Conservation (phyloP, 2,329 filamentous ascomycete species). For the Remersonia thermophila region DNA sequence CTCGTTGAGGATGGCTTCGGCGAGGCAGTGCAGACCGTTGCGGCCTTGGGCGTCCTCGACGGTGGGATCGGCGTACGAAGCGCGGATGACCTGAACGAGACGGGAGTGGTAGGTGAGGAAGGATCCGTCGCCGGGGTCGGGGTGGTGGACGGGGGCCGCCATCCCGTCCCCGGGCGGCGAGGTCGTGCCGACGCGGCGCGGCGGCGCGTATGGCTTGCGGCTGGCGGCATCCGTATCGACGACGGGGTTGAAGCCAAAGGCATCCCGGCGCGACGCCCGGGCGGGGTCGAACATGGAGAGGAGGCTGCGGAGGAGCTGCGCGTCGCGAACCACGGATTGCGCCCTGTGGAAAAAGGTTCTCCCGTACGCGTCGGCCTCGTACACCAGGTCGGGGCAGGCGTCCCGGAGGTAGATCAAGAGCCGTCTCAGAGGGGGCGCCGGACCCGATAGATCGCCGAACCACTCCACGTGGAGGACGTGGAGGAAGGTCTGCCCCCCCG, state of each 20-base stretch:
- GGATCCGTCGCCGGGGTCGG: slow-evolving; percentile 15
- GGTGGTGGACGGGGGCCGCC: slow-evolving; percentile 13
- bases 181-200: slow-evolving; percentile 13
- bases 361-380: slow-evolving; percentile 35
- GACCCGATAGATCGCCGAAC: slow-evolving; percentile 19
- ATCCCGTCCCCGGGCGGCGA: slow-evolving; percentile 8
- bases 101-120: slow-evolving; percentile 23
- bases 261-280: slow-evolving; percentile 32
- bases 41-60: slow-evolving; percentile 35
- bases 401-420: slow-evolving; percentile 21
- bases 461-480: slow-evolving; percentile 29
- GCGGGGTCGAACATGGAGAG: slow-evolving; percentile 23
- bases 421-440: slow-evolving; percentile 16
- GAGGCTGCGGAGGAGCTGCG: slow-evolving; percentile 22
- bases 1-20: slow-evolving; percentile 35
- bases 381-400: slow-evolving; percentile 21
- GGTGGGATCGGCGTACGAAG: slow-evolving; percentile 21
- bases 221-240: slow-evolving; percentile 14
- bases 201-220: slow-evolving; percentile 18
- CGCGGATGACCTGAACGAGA: slow-evolving; percentile 26
- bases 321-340: slow-evolving; percentile 19
- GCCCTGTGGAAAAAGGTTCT: slow-evolving; percentile 40
- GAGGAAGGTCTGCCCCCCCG: slow-evolving; percentile 36
- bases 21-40: slow-evolving; percentile 47
- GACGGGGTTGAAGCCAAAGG: slow-evolving; percentile 30